Base-by-base conservation (phyloP, 164 flowering plant species). In the Aristolochia californica region DNA sequence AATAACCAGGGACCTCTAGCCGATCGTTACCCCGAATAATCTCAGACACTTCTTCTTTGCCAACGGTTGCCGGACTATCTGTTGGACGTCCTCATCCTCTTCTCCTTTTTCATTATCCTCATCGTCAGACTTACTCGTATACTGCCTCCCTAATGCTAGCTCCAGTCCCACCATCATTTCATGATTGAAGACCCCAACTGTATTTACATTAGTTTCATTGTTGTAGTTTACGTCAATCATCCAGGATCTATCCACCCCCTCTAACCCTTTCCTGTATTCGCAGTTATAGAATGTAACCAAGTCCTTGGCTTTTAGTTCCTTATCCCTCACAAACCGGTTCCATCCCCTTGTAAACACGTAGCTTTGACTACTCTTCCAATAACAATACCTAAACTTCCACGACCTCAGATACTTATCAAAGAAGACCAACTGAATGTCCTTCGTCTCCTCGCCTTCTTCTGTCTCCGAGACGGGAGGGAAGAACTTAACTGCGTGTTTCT, bases 311-410 rank as follows among this genome's bases (percentile, higher is more conserved):
- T 74, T 68, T 59, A 89, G 27, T 1, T 72, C 57, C 68, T 82
- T 87, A 4, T 80, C 95, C 69, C 73, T 80, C 26, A 81, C 90
- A 61, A 86, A 87, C 60, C 71, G 38, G 48, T 73, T 87, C 97
- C 95, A 89, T 0, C 93, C 95, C 59, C 80, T 73, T 0, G 93
- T 84, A 61, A 89, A 80, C 26, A 89, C 95, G 61, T 51, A 87
- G 60, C 95, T 89, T 60, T 82, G 87, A 75, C 93, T 89, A 64
- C 95, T 87, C 62, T 68, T 80, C 95, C 95, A 89, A 43, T 87
- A 89, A 57, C 88, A 89, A 48, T 87, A 87, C 28, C 97, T 59
- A 18, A 89, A 85, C 48, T 75, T 78, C 93, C 95, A 89, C 5
- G 50, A 9, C n/a, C n/a, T 80, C 78, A 64, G 76, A 0, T 57